A percentile compares a stretch with the other conserved stretches of the same genome.
These are phyloP conservation scores for Xylariaceae sp. DNA, from an alignment of 2,329 filamentous ascomycete species.

Conservation along the genomic window DNA sequence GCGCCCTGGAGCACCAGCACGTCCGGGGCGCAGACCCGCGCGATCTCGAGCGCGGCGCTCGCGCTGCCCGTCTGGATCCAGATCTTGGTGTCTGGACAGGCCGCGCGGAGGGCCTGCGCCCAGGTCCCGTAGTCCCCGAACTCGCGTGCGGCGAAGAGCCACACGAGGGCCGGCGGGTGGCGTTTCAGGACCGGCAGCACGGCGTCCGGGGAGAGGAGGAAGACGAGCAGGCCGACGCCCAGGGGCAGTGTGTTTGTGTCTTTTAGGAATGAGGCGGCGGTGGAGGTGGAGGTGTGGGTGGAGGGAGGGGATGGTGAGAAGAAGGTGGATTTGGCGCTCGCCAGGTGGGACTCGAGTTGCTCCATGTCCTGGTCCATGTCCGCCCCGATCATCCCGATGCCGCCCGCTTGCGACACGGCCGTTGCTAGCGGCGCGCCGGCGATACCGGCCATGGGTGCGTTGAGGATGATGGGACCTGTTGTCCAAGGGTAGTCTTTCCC, in stretches of 20 bases:
- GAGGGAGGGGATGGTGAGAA: not conserved
- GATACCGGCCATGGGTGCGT: not conserved
- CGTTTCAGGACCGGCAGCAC: conserved; percentile 39
- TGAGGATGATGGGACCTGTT: not conserved
- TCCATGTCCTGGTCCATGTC: not conserved
- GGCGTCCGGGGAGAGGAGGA: not conserved
- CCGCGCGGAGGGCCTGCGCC: conserved; percentile 43
- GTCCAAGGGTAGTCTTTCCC: not conserved
- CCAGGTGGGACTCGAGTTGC: not conserved
- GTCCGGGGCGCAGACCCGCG: conserved; percentile 48
- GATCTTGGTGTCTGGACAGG: conserved; percentile 49
- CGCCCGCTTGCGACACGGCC: not conserved
- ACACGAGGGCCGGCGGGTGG: conserved; percentile 30
- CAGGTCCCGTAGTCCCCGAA: conserved; percentile 3
- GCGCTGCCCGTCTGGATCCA: conserved; percentile 61
- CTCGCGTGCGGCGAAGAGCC: conserved; percentile 15
- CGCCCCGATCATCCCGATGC: not conserved
- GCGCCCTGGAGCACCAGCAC: conserved; percentile 58
- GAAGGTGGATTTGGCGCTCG: not conserved
- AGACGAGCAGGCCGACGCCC: not conserved
- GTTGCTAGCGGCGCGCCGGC: not conserved
- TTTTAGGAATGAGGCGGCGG: not conserved
- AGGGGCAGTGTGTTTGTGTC: not conserved
- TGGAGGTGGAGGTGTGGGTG: not conserved
- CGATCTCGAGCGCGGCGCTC: conserved; percentile 51